Evolutionary conservation across 108 stramenopile species (phyloP).

Genomic region (Schizochytrium sp.): DNA sequence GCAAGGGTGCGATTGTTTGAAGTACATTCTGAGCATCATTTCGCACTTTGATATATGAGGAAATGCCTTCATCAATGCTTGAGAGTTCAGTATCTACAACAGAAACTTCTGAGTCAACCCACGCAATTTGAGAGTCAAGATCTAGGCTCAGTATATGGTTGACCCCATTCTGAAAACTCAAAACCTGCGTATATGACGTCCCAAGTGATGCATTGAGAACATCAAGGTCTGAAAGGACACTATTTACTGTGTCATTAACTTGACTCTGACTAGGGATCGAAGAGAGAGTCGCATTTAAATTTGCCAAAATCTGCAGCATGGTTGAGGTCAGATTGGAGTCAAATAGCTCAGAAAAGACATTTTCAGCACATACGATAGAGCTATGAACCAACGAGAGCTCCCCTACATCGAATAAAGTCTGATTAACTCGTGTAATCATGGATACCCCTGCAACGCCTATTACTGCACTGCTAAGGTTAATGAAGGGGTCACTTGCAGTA

Average conservation of each 20-base stretch:
- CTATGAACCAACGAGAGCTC: neutral
- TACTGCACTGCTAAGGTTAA: neutral
- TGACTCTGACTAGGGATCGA: neutral
- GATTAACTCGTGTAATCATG: constrained; percentile 6
- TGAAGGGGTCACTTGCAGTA: neutral
- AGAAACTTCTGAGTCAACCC: neutral
- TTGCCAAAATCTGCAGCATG: neutral
- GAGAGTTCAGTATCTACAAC: neutral
- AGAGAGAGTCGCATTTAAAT: neutral
- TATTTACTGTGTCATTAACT: neutral
- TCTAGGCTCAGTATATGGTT: neutral
- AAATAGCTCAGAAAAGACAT: neutral
- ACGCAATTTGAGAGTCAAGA: neutral
- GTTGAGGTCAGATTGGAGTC: neutral
- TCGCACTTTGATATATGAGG: neutral
- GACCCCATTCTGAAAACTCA: neutral
- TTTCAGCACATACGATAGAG: neutral
- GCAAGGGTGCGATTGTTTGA: too few relatives aligned
- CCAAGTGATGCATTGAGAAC: neutral
- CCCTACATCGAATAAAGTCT: constrained; percentile 19
- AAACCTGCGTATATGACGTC: neutral
- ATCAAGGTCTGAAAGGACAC: neutral
- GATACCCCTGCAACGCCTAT: constrained; percentile 23
- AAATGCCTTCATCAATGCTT: neutral
- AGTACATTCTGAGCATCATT: too few relatives aligned